phyloP scores from a whole-genome alignment of 306 rosid genomes.

The Begonia loranthoides region DNA sequence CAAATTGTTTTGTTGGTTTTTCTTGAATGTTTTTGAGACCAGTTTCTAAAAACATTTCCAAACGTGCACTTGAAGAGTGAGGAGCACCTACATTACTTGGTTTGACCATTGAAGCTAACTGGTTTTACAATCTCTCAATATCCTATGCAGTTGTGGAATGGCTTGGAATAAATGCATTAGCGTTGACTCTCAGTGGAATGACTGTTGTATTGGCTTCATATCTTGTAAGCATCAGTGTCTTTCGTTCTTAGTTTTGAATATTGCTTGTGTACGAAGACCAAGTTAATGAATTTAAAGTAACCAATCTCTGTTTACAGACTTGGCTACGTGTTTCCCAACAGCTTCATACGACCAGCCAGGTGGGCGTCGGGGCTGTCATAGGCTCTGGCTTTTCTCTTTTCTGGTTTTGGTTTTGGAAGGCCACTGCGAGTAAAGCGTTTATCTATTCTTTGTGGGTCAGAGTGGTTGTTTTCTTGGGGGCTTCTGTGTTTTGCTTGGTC shows the following conservation, averaged over 20 bases:
- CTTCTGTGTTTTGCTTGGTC: slow-evolving; percentile 43
- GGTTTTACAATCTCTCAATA: background rate
- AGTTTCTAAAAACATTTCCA: too few relatives aligned
- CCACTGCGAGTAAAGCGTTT: slow-evolving; percentile 36
- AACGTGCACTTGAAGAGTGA: too few relatives aligned
- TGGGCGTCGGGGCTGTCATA: slow-evolving; percentile 55
- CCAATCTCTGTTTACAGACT: slow-evolving; percentile 32
- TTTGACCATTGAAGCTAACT: too few relatives aligned
- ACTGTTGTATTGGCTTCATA: slow-evolving; percentile 45
- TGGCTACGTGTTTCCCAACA: slow-evolving; percentile 73
- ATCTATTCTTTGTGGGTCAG: slow-evolving; percentile 38
- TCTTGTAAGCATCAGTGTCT: slow-evolving; percentile 43
- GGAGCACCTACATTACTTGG: too few relatives aligned
- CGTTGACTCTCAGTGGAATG: slow-evolving; percentile 27
- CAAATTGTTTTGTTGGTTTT: too few relatives aligned
- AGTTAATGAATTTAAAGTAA: too few relatives aligned
- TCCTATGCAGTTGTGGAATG: slow-evolving; percentile 50
- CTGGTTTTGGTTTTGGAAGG: slow-evolving; percentile 69
- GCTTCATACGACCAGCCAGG: slow-evolving; percentile 69
- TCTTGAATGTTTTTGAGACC: too few relatives aligned
- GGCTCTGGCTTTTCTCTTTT: slow-evolving; percentile 38
- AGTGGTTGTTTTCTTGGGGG: slow-evolving; percentile 32
- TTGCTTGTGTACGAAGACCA: too few relatives aligned
- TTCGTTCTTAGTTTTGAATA: too few relatives aligned
- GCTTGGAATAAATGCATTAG: slow-evolving; percentile 45